Evolutionary conservation across 1,139 yeast species (phyloP).

Genomic region (Yamadazyma trypodendri): DNA sequence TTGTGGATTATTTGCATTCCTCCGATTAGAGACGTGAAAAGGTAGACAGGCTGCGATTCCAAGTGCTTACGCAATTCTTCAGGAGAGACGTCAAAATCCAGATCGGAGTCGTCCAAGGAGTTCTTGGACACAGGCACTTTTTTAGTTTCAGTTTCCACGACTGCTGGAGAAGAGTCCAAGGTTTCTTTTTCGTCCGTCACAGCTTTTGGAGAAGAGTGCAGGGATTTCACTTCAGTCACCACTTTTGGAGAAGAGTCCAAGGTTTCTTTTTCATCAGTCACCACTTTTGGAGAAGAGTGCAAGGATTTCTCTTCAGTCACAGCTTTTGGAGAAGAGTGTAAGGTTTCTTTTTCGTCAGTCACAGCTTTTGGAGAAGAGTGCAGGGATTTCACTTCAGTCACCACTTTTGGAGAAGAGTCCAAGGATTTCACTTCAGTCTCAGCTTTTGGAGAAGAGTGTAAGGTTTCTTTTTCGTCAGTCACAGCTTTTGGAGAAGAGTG

Average conservation of each 20-base stretch:
- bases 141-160: conserved; percentile 1
- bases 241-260: neutral
- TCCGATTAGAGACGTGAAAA: conserved; percentile 87
- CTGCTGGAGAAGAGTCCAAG: too few species aligned
- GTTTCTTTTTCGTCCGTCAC: too few species aligned
- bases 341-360: too few species aligned
- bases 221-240: too few species aligned
- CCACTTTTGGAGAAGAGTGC: neutral
- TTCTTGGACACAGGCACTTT: conserved; percentile 2
- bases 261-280: too few species aligned
- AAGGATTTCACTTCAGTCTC: conserved; percentile 1
- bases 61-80: conserved; percentile 47
- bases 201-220: too few species aligned
- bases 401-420: neutral
- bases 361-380: neutral
- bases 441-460: neutral
- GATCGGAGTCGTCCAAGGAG: conserved; percentile 27
- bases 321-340: too few species aligned
- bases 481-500: neutral
- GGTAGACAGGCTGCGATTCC: conserved; percentile 60
- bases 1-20: conserved; percentile 83
- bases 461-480: neutral
- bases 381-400: too few species aligned
- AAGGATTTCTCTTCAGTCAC: too few species aligned
- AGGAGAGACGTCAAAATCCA: conserved; percentile 40